Evolutionary conservation across 352 stramenopile species (phyloP), one percentile per base, ranked within the genome.

Genomic region (Phytophthora quininea): DNA sequence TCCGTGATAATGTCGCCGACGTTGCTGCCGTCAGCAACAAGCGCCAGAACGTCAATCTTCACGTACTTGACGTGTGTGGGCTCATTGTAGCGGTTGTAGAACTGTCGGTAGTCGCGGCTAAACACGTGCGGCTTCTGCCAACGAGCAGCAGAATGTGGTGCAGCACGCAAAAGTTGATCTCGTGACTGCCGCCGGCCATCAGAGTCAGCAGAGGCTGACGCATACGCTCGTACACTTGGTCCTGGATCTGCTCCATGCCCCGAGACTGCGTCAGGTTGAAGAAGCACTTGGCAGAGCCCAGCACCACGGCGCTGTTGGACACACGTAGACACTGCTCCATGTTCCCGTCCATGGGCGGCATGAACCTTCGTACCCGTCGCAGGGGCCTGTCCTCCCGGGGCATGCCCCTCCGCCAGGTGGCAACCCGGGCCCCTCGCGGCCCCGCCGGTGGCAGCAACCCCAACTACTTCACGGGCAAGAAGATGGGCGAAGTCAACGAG

Each of bases 81-180:
- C 81, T 99, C 98, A 76, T 98, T 98, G 82, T 99, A 99, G 54
- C 96, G 89, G 56, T 97, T 97, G 80, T 99, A 99, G 67, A 98
- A 98, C 74, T 99, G 96, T 54, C 97, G 90, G 73, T 99, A 99
- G 72, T 99, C 97, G 67, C 97, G 92, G 56, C 97, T 93, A 75
- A 99, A 99, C 5, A 99, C 87, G 52, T 96, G 93, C 27, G 97
- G 95, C 62, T 91, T 94, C 66, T 95, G 51, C 96, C 83, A 42
- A 99, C 90, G 65, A 99, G 88, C 45, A 98, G 76, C 60, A 99
- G 72, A 31, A 99, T 95, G 84, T 99, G 97, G 73, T 98, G 97
- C 27, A 99, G 86, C 32, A 99, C 88, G 52, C 90, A 97, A 74
- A 98, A 99, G 58, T 97, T 93, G 37, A 97, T 82, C 63, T 99